Conservation (phyloP, 345 rosid genomes). For the Anastatica hierochuntica region DNA sequence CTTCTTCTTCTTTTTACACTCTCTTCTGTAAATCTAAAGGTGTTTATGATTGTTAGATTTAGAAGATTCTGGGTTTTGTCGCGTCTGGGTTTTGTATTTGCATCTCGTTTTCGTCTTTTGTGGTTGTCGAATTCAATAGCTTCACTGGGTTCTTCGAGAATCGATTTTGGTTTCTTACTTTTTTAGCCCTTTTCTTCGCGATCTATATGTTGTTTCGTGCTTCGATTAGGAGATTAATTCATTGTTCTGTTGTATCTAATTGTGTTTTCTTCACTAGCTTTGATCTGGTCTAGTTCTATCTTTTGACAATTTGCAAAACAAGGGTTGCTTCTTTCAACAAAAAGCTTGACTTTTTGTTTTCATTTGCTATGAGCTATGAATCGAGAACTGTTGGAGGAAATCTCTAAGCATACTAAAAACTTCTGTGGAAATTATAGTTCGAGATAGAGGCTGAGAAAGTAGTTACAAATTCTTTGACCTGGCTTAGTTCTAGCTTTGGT, state of each 20-base stretch:
- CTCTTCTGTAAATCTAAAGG: slow-evolving; percentile 12
- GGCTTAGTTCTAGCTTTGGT: no score
- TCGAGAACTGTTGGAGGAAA: neutral
- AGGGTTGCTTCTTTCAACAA: neutral
- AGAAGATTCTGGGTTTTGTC: neutral
- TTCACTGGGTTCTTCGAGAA: slow-evolving; percentile 17
- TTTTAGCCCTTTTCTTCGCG: slow-evolving; percentile 7
- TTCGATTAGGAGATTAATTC: neutral
- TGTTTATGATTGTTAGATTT: neutral
- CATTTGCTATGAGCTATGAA: neutral
- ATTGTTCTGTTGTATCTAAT: neutral
- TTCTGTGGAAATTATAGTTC: neutral
- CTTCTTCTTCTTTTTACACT: neutral
- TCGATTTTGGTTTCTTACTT: slow-evolving; percentile 19
- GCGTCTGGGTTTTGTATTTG: neutral
- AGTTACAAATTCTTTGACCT: no score
- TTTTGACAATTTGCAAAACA: no score
- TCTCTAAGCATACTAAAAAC: neutral
- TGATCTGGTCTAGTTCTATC: slow-evolving; percentile 6
- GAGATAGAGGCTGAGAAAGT: neutral
- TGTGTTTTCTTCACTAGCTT: neutral
- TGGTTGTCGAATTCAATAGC: slow-evolving; percentile 2
- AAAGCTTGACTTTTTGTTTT: neutral
- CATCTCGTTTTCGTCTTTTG: neutral
- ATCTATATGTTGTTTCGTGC: neutral